Conservation (phyloP, 1,139 yeast genomes). For the Blastobotrys arbuscula region DNA sequence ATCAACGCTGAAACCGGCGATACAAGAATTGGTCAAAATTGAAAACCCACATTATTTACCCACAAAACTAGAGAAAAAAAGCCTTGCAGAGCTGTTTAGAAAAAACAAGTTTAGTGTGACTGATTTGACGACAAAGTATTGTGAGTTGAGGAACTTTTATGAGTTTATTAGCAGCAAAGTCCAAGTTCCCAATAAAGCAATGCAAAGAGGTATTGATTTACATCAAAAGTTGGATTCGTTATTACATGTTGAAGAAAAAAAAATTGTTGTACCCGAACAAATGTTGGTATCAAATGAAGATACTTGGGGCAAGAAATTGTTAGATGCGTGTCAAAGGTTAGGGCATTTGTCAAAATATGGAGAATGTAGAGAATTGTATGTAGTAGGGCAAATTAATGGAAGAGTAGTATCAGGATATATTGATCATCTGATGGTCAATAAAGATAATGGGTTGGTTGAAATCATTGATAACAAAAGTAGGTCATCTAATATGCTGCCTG, state of each 20-base stretch:
- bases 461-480: slow-evolving; percentile 34
- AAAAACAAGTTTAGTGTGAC: slow-evolving; percentile 24
- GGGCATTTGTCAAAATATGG: slow-evolving; percentile 7
- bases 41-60: slow-evolving; percentile 11
- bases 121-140: slow-evolving; percentile 27
- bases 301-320: slow-evolving; percentile 20
- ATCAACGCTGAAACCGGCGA: background rate
- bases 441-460: slow-evolving; percentile 14
- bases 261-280: slow-evolving; percentile 9
- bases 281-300: slow-evolving; percentile 16
- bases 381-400: slow-evolving; percentile 26
- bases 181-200: slow-evolving; percentile 16
- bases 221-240: slow-evolving; percentile 28
- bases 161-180: slow-evolving; percentile 13
- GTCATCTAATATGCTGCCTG: slow-evolving; percentile 17
- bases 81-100: slow-evolving; percentile 5
- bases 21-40: background rate
- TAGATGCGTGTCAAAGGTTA: slow-evolving; percentile 8
- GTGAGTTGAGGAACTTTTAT: slow-evolving; percentile 27
- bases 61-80: background rate
- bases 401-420: slow-evolving; percentile 30
- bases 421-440: slow-evolving; percentile 21
- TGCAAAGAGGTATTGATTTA: slow-evolving; percentile 26
- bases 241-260: slow-evolving; percentile 14
- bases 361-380: slow-evolving; percentile 30